phyloP scores from a whole-genome alignment of 2,329 filamentous ascomycete genomes.

The Colletotrichum theobromicola region DNA sequence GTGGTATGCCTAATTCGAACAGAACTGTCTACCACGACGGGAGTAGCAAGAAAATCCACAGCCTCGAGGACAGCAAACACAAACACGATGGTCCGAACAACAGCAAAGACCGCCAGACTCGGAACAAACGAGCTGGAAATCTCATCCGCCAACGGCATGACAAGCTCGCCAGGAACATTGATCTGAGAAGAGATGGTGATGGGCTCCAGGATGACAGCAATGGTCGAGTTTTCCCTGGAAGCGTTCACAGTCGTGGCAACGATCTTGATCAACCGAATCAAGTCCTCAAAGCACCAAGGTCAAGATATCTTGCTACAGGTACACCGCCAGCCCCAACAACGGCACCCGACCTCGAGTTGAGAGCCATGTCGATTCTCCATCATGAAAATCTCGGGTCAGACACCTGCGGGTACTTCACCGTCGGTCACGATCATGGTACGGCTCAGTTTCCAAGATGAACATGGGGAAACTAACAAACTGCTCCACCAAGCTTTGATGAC shows the following conservation, averaged over 20 bases:
- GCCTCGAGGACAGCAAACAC: neutral
- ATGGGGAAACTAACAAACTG: neutral
- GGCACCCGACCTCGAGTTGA: neutral
- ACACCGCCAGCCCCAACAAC: neutral
- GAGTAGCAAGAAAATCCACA: neutral
- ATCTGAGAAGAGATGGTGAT: neutral
- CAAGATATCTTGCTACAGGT: neutral
- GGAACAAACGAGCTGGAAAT: accelerated
- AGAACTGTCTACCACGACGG: neutral
- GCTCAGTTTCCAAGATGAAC: neutral
- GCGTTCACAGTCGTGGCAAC: neutral
- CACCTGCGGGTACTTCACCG: constrained; percentile 43
- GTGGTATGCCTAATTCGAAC: neutral
- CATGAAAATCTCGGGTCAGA: constrained; percentile 56
- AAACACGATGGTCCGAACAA: neutral
- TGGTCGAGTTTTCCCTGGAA: neutral
- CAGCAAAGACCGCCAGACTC: neutral
- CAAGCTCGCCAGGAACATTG: neutral
- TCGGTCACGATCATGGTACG: neutral
- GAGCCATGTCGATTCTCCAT: neutral
- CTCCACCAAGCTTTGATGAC: neutral
- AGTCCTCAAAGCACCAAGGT: neutral
- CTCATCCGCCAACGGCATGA: neutral
- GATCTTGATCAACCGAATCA: neutral
- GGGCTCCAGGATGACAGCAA: neutral